Base-by-base conservation (phyloP, 306 rosid genomes). In the Dicorynia guianensis region DNA sequence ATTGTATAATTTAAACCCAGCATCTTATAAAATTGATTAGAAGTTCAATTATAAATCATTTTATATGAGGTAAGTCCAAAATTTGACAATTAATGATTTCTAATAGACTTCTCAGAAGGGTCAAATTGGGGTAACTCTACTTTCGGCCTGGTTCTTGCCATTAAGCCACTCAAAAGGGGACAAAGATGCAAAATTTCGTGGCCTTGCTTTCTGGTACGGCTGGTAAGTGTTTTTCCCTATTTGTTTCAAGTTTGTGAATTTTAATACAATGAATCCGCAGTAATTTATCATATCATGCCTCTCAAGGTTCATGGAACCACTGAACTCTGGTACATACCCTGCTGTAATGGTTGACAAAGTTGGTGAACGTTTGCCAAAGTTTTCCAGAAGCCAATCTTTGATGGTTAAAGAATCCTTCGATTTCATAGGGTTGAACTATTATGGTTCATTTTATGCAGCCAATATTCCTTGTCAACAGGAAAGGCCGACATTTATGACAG, bases 41-140 rank as follows among this genome's bases (percentile, higher is more conserved):
- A 62, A 49, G 40, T 63, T 54, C 47, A 60, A 70, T 11, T 11
- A 12, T 2, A 52, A 36, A 58, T 62, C 18, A 63, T 52, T 64
- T 61, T 50, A 20, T 38, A 46, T 61, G 69, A 52, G 11, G n/a
- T 25, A 20, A 19, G 70, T 47, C n/a, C 35, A 17, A 11, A 50
- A 72, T 44, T 15, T 76, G 65, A 69, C 20, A 34, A 5, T 54
- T 15, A 57, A 36, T 40, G 68, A 39, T 63, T 59, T 55, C 11
- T 55, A 35, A 72, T 50, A 88, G 93, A 53, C 30, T 47, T 47
- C 83, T 49, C 93, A 86, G 69, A 86, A 86, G 81, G 96, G 93
- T 63, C 74, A 82, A 54, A 79, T 90, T 49, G 96, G 96, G 34
- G 78, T 84, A 67, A 62, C 88, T 67, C 73, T 87, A 50, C 76